Conservation (phyloP, 192 early-diverging fungal species). For the Jimgerdemannia lactiflua region DNA sequence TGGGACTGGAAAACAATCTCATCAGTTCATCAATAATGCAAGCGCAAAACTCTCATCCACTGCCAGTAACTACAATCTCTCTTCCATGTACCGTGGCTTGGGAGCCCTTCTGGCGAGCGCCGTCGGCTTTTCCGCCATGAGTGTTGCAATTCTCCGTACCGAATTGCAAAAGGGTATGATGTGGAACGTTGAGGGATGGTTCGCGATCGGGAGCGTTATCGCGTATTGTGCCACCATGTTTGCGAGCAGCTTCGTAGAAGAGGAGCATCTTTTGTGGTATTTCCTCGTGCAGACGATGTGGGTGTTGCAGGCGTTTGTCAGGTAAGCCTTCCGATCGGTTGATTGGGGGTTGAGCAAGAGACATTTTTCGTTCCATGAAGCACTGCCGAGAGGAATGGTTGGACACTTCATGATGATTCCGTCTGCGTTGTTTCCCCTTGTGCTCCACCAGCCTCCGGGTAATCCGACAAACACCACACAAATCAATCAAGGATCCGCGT, state of each 20-base stretch:
- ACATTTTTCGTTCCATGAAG: too few relatives aligned
- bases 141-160: neutral
- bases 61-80: constrained; percentile 25
- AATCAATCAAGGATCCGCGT: neutral
- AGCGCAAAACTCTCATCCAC: constrained; percentile 16
- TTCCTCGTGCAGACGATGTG: constrained; percentile 67
- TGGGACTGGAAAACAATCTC: neutral
- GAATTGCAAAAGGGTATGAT: neutral
- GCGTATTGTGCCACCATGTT: constrained; percentile 54
- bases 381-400: too few relatives aligned
- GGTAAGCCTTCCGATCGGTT: constrained; percentile 16
- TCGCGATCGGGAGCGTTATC: neutral
- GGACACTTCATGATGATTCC: neutral
- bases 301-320: constrained; percentile 34
- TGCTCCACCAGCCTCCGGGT: neutral
- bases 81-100: constrained; percentile 16
- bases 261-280: constrained; percentile 76
- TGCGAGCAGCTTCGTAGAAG: constrained; percentile 72
- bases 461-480: neutral
- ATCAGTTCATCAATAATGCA: constrained; percentile 25
- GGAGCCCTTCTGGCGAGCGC: neutral
- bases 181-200: neutral
- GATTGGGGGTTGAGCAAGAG: too few relatives aligned
- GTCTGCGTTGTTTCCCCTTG: neutral
- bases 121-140: neutral